Evolutionary conservation across 371 early-diverging fungal genomes (phyloP).

Genomic region (Entomophthora muscae): DNA sequence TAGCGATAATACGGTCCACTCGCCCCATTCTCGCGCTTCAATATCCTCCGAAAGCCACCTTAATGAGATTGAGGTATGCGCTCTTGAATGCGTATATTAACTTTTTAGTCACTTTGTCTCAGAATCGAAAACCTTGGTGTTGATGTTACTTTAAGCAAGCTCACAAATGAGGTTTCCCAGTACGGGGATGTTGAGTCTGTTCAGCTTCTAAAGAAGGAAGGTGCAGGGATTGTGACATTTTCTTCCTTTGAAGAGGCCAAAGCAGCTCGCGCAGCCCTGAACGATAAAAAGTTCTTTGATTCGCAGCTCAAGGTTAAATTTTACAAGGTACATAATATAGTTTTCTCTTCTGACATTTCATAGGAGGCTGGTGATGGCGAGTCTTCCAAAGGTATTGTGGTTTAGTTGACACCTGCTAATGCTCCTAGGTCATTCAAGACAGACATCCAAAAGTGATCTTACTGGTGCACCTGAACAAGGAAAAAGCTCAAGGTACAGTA

Average conservation of each 20-base stretch:
- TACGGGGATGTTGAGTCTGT: constrained; percentile 86
- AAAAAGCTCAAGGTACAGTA: constrained; percentile 12
- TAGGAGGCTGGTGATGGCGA: neutral
- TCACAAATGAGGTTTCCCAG: constrained; percentile 50
- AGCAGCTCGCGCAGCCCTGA: constrained; percentile 64
- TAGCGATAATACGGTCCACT: constrained; percentile 21
- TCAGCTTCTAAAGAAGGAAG: constrained; percentile 85
- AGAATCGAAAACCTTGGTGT: constrained; percentile 91
- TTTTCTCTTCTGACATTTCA: too few relatives aligned
- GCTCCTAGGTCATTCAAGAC: neutral
- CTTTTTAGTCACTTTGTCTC: constrained; percentile 13
- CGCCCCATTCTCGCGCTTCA: constrained; percentile 23
- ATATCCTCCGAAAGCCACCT: constrained; percentile 28
- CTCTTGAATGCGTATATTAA: neutral
- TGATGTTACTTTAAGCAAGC: constrained; percentile 47
- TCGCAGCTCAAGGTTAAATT: constrained; percentile 70
- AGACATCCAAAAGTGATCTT: neutral
- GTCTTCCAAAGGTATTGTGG: too few relatives aligned
- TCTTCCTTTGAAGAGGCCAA: constrained; percentile 70
- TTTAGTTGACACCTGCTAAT: too few relatives aligned
- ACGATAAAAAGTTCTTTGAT: constrained; percentile 66
- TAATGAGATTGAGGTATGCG: constrained; percentile 48
- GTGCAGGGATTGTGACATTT: constrained; percentile 94
- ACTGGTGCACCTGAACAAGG: neutral
- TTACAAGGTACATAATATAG: constrained; percentile 68